Evolutionary conservation across 305 asterid species (phyloP), one percentile per base, ranked within the genome.

Genomic region (Rubia peregrina): DNA sequence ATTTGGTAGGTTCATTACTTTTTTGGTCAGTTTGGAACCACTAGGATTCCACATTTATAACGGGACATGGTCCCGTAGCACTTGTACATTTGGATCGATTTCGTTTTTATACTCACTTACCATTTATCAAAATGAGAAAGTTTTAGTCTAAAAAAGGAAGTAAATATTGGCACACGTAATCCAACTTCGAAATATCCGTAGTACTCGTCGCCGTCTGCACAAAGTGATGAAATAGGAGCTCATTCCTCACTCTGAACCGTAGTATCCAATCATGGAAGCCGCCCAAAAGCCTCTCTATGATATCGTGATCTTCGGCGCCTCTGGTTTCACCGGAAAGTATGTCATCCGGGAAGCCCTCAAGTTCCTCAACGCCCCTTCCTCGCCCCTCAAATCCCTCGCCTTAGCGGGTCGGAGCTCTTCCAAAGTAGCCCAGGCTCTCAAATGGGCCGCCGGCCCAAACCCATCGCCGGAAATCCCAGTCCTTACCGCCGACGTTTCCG

Each of bases 301-400:
- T 74, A 44, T 85, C 7, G 71, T 86, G 11, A 90, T 89, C 72
- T 75, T 93, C 63, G 98, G 97, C 4, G 98, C 95, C 30, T 93
- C 98, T 0, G 98, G 98, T 6, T 90, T 85, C 89, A 93, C 98
- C 71, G 98, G 96, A 0, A 90, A 89, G 51, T 89, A 93, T 74
- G 95, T 90, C 0, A 72, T 90, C 80, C 81, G 94, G 8, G 97
- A 93, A 78, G 95, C 97, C 16, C 96, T 90, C 76, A 92, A 89
- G 62, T 90, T 89, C 82, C 88, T 90, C 74, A 67, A 86, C 75
- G 13, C 81, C 14, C 90, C 98, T 2, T 83, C 84, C 53, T 93
- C 98, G n/a, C 90, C 92, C 3, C 85, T 90, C 70, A 85, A 77
- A 16, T 64, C 90, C 61, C 84, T 93, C 36, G 97, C 98, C 1